phyloP scores from a whole-genome alignment of 176 grass and related monocot genomes.

The Hordeum marinum region DNA sequence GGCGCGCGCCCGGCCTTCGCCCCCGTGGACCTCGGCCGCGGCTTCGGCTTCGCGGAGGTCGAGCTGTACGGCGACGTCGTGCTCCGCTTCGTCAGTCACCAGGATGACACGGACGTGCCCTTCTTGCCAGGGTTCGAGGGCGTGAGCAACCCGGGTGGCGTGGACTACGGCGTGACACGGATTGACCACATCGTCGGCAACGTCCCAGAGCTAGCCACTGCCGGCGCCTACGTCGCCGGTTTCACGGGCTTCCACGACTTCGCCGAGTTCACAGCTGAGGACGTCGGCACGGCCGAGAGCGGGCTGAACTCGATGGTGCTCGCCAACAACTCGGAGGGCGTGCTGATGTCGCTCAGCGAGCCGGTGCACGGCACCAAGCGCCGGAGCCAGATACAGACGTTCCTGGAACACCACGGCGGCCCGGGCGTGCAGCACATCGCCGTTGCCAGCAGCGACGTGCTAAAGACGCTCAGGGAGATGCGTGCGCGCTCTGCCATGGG shows the following conservation, averaged over 20 bases:
- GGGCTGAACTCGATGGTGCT: constrained; percentile 93
- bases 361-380: constrained; percentile 92
- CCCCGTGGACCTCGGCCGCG: constrained; percentile 50
- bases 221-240: constrained; percentile 35
- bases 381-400: constrained; percentile 98
- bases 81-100: constrained; percentile 70
- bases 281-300: constrained; percentile 82
- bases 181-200: constrained; percentile 92
- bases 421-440: constrained; percentile 95
- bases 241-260: constrained; percentile 97
- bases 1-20: constrained; percentile 70
- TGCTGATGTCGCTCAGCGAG: constrained; percentile 82
- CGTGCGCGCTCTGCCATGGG: constrained; percentile 42
- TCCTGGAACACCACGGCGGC: constrained; percentile 85
- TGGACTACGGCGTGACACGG: constrained; percentile 49
- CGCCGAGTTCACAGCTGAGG: constrained; percentile 84
- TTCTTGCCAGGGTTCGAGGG: constrained; percentile 80
- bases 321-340: constrained; percentile 78
- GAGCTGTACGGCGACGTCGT: constrained; percentile 83
- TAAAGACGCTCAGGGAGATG: constrained; percentile 79
- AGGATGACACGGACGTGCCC: background rate
- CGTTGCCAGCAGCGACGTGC: constrained; percentile 58
- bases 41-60: constrained; percentile 70
- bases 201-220: constrained; percentile 58
- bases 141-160: background rate